Base-by-base conservation (phyloP, 2,329 filamentous ascomycete genomes). In the Phaeophleospora eucalypticola region DNA sequence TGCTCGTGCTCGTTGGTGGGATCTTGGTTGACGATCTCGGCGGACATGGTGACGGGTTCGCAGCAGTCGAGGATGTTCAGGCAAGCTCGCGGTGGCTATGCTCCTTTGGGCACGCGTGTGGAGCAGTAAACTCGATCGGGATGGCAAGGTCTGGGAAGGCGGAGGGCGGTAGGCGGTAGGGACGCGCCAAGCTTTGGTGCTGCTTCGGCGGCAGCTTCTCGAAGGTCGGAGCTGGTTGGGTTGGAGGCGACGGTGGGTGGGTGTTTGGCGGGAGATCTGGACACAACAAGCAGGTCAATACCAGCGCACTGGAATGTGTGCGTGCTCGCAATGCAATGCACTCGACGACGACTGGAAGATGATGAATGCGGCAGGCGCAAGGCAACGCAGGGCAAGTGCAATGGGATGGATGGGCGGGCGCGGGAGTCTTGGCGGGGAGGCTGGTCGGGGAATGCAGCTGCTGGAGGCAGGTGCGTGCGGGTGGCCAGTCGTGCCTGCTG, bases 1-100 rank as follows among this genome's bases (percentile, higher is more conserved):
- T 71, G 70, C 59, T 72, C 70, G 51, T 71, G 70, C 47, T 52
- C 49, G 47, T 57, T 51, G 45, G 49, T 45, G 29, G 52, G 54
- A 38, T 59, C 54, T 40, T 57, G 54, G 37, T 19, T 43, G 45
- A 42, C 45, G 45, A 46, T 39, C 27, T 46, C 36, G 32, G 36
- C 43, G 17, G 43, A 46, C 43, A 46, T 46, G 43, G 29, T 41
- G 43, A 29, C 10, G 19, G 20, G 14, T 36, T 20, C 6, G 19
- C 6, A 17, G 15, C 10, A 18, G 20, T 44, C 14, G 27, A 36
- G 16, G 14, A 27, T 17, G 27, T n/a, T 21, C 18, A 18, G 24
- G 36, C 36, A 40, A 29, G 33, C 43, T 46, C 43, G 19, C 21
- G 14, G 32, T 35, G 17, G 36, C 43, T 46, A 46, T 46, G 43